Conservation (phyloP, 257 asterid genomes). For the Ilex aquifolium region DNA sequence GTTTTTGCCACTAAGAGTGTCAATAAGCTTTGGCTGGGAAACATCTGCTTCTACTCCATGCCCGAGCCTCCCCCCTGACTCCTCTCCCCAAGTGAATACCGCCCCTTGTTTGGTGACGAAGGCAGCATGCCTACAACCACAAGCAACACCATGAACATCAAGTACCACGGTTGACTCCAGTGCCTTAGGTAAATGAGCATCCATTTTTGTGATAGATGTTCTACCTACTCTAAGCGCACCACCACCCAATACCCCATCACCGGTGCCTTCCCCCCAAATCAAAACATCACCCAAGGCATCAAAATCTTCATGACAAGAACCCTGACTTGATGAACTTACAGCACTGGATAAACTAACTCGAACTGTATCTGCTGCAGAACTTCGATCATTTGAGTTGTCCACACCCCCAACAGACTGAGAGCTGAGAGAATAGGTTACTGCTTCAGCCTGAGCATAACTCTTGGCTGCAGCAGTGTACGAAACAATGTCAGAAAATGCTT, state of each 20-base stretch:
- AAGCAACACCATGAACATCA: constrained; percentile 58
- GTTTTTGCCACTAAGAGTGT: constrained; percentile 46
- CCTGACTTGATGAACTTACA: constrained; percentile 87
- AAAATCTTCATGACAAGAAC: constrained; percentile 71
- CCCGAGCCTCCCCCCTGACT: constrained; percentile 73
- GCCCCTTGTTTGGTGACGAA: constrained; percentile 82
- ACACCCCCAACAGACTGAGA: constrained; percentile 24
- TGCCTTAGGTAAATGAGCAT: constrained; percentile 59
- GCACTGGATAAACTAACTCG: constrained; percentile 88
- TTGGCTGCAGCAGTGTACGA: constrained; percentile 56
- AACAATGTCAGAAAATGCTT: constrained; percentile 66
- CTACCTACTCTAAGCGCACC: constrained; percentile 30
- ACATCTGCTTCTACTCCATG: constrained; percentile 66
- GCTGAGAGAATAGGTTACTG: constrained; percentile 23
- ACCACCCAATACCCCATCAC: constrained; percentile 63
- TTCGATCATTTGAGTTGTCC: constrained; percentile 44
- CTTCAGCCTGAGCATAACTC: constrained; percentile 33
- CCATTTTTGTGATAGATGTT: constrained; percentile 23
- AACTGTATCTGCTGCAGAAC: constrained; percentile 49
- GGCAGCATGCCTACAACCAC: constrained; percentile 65
- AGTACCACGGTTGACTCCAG: constrained; percentile 67
- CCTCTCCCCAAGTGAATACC: constrained; percentile 90
- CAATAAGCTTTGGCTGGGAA: constrained; percentile 59
- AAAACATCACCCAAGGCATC: constrained; percentile 76
- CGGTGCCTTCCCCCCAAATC: constrained; percentile 84